Base-by-base conservation (phyloP, 2,329 filamentous ascomycete species). In the Stagonosporopsis vannaccii region DNA sequence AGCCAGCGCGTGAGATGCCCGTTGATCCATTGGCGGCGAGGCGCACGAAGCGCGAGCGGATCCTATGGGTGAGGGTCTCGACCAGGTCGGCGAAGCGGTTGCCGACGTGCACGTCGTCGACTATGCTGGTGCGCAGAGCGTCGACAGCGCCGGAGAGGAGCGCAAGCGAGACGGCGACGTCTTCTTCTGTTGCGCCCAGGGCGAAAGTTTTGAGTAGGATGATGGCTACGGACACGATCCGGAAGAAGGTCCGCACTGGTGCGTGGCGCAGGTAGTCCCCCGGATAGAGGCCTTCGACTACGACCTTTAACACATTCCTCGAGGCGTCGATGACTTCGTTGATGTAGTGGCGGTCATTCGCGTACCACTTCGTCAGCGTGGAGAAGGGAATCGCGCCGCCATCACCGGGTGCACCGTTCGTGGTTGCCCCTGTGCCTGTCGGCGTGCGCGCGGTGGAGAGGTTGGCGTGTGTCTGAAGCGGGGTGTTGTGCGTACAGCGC, bases 131-230 rank as follows among this genome's bases (percentile, higher is more conserved):
- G 17, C 89, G 85, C 32, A 95, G 82, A 1, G 89, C 90, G 61
- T 88, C 82, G 0, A 93, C 89, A 0, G 89, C 90, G 26, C 84
- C 81, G 68, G 92, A 89, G 80, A 95, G 89, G 25, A 95, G 80
- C 6, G 84, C 83, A 26, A 95, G 88, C 60, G 88, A 91, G 42
- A 90, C 82, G 67, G 89, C 87, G 23, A 94, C 89, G 63, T 95
- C 90, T 51, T 87, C 87, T 66, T 91, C 89, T 1, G 89, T 88
- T 1, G 90, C 90, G 17, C 91, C 91, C 1, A 95, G 82, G 0
- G 90, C 90, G 74, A 95, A 94, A 0, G 91, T 94, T 78, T 89
- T 95, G 45, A 95, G 83, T 17, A 95, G 76, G 69, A 95, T 93
- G 85, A 94, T 93, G 60, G 90, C 90, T 4, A 91, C 90, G 55